Percentiles rank a stretch among this genome's conserved stretches.
These are phyloP conservation scores for Mycena floridula DNA, from an alignment of 768 basidiomycete species.

Conservation along the genomic window DNA sequence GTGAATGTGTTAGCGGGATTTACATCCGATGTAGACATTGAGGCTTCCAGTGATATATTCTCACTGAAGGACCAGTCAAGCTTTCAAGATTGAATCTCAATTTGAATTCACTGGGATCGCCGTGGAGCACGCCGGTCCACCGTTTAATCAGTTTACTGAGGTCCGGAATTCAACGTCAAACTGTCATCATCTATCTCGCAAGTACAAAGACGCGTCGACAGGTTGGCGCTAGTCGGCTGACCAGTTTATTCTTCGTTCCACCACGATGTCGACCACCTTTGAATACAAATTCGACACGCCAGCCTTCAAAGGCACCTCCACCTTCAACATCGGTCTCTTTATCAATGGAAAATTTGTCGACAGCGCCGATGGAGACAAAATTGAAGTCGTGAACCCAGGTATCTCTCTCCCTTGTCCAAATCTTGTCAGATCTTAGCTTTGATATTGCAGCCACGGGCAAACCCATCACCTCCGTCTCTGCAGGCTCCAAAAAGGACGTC, in stretches of 20 bases:
- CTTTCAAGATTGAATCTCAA: too few species aligned
- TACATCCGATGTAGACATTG: too few species aligned
- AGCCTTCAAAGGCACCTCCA: constrained; percentile 17
- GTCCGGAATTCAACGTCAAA: too few species aligned
- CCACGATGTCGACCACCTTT: neutral
- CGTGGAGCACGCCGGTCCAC: too few species aligned
- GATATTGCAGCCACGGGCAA: constrained; percentile 19
- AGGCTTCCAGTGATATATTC: too few species aligned
- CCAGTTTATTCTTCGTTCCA: neutral
- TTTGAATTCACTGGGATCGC: too few species aligned
- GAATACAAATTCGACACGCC: constrained; percentile 17
- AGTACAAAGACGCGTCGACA: too few species aligned
- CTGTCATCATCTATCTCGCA: too few species aligned
- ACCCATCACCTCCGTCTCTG: constrained; percentile 37
- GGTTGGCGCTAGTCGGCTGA: too few species aligned
- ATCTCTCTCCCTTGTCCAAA: neutral
- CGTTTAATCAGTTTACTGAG: too few species aligned
- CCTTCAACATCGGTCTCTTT: constrained; percentile 32
- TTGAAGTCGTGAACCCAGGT: constrained; percentile 13
- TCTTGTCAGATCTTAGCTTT: neutral
- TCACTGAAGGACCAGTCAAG: too few species aligned
- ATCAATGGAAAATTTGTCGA: constrained; percentile 31
- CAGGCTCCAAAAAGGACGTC: constrained; percentile 53
- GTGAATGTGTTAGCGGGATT: too few species aligned
- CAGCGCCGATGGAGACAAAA: constrained; percentile 5